These are phyloP conservation scores for Xylaria sp. DNA, from an alignment of 2,329 filamentous ascomycete genomes.

Conservation along the genomic window DNA sequence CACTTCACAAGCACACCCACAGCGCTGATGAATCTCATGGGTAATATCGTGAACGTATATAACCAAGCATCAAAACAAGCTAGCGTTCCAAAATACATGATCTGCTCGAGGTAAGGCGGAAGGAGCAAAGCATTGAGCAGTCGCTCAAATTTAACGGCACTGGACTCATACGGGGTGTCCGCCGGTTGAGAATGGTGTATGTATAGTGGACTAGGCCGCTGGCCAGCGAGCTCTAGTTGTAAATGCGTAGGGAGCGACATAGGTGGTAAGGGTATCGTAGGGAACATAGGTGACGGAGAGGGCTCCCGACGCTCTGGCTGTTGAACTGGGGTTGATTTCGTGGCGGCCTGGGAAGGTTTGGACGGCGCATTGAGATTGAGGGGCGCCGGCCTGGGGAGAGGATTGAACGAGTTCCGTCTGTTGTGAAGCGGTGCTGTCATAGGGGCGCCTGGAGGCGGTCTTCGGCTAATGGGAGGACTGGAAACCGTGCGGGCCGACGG, in stretches of 20 bases:
- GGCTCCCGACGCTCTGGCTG: constrained; percentile 45
- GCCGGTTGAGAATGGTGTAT: constrained; percentile 67
- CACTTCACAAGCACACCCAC: constrained; percentile 79
- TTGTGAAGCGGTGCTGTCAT: constrained; percentile 48
- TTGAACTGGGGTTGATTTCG: constrained; percentile 35
- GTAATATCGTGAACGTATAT: constrained; percentile 94
- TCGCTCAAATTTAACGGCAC: constrained; percentile 89
- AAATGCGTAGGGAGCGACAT: constrained; percentile 74
- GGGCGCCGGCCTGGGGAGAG: constrained; percentile 54
- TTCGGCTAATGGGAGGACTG: constrained; percentile 61
- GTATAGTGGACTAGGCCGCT: constrained; percentile 71
- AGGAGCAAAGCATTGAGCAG: constrained; percentile 88
- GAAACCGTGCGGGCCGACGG: constrained; percentile 59
- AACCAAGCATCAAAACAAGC: constrained; percentile 97
- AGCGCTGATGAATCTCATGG: constrained; percentile 86
- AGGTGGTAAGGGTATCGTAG: constrained; percentile 69
- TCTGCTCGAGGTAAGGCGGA: constrained; percentile 82
- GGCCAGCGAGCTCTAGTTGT: constrained; percentile 70
- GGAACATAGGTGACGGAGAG: constrained; percentile 61
- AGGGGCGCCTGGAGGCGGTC: constrained; percentile 48
- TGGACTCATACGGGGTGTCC: constrained; percentile 86
- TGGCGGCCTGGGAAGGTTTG: constrained; percentile 16
- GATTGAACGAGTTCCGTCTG: constrained; percentile 63
- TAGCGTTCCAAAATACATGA: constrained; percentile 86
- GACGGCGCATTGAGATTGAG: constrained; percentile 54